A percentile compares a stretch with the other conserved stretches of the same genome.
phyloP scores from a whole-genome alignment of 179 eudicot genomes.

The Dionaea muscipula region DNA sequence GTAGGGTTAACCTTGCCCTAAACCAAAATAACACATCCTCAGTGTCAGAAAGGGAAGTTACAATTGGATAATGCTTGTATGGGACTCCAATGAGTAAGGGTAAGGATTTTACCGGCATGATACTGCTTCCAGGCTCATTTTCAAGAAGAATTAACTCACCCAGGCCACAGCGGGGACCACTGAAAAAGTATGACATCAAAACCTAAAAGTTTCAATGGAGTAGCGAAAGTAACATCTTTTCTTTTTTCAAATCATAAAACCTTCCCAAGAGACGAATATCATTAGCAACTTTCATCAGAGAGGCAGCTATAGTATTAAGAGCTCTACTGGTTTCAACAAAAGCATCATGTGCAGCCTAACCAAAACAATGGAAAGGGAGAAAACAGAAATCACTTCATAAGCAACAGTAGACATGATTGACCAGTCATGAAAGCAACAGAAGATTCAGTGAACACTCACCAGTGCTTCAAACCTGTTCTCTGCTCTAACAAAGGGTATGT shows the following conservation, averaged over 20 bases:
- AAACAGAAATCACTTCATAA: not conserved
- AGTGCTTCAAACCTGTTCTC: slow-evolving; percentile 98
- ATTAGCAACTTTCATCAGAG: slow-evolving; percentile 97
- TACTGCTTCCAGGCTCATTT: slow-evolving; percentile 99
- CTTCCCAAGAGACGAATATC: slow-evolving; percentile 94
- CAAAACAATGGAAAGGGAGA: slow-evolving; percentile 13
- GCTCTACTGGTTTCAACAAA: slow-evolving; percentile 95
- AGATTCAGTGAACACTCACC: slow-evolving; percentile 26
- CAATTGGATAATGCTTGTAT: not conserved
- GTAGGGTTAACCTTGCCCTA: slow-evolving; percentile 98
- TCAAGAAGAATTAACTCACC: slow-evolving; percentile 97
- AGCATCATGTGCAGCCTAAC: slow-evolving; percentile 96
- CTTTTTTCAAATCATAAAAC: slow-evolving; percentile 18
- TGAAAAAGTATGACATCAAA: slow-evolving; percentile 22
- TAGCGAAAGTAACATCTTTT: slow-evolving; percentile 4
- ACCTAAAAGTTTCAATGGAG: slow-evolving; percentile 5
- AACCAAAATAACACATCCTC: slow-evolving; percentile 12
- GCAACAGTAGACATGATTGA: not conserved
- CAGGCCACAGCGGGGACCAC: slow-evolving; percentile 98
- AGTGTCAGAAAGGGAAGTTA: slow-evolving; percentile 4
- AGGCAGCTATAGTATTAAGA: slow-evolving; percentile 73
- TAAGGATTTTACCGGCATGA: slow-evolving; percentile 72
- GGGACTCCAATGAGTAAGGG: not conserved
- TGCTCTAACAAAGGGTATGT: slow-evolving; percentile 87
- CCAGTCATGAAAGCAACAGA: not conserved